Evolutionary conservation across 805 yeast species (phyloP).

Genomic region (Alloascoidea africana): DNA sequence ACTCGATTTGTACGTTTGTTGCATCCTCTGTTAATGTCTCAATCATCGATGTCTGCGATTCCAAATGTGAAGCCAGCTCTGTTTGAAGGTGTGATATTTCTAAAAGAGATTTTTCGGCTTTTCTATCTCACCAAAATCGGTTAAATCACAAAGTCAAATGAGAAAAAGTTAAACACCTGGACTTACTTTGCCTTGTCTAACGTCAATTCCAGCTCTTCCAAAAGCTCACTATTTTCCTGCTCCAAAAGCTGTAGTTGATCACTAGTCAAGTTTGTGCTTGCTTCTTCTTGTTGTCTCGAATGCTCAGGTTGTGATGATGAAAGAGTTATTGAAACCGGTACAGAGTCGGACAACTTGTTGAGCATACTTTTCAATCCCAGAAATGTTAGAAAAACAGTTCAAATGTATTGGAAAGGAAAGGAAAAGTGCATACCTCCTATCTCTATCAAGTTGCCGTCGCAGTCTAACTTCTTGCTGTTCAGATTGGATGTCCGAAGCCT

Average conservation of each 20-base stretch:
- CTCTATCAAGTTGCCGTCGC: conserved; percentile 13
- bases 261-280: not conserved
- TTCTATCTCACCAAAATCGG: conserved; percentile 2
- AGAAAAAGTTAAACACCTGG: not conserved
- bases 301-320: too few relatives aligned
- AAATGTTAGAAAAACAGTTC: too few relatives aligned
- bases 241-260: conserved; percentile 15
- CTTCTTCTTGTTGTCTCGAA: conserved; percentile 1
- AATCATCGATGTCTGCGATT: conserved; percentile 58
- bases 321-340: not conserved
- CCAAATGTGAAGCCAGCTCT: conserved; percentile 59
- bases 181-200: conserved; percentile 18
- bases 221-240: conserved; percentile 18
- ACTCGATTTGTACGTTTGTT: conserved; percentile 47
- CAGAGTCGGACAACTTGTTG: not conserved
- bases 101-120: conserved; percentile 22
- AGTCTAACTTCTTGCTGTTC: conserved; percentile 19
- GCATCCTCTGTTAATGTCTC: conserved; percentile 49
- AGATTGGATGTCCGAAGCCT: conserved; percentile 16
- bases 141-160: not conserved
- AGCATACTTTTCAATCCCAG: not conserved
- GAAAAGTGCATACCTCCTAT: not conserved
- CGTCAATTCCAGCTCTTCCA: conserved; percentile 19
- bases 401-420: too few relatives aligned
- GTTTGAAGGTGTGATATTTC: conserved; percentile 67